A percentile compares a stretch with the other conserved stretches of the same genome.
These are phyloP conservation scores for Nyctanthes arbortristis DNA, from an alignment of 257 asterid species.

Conservation along the genomic window DNA sequence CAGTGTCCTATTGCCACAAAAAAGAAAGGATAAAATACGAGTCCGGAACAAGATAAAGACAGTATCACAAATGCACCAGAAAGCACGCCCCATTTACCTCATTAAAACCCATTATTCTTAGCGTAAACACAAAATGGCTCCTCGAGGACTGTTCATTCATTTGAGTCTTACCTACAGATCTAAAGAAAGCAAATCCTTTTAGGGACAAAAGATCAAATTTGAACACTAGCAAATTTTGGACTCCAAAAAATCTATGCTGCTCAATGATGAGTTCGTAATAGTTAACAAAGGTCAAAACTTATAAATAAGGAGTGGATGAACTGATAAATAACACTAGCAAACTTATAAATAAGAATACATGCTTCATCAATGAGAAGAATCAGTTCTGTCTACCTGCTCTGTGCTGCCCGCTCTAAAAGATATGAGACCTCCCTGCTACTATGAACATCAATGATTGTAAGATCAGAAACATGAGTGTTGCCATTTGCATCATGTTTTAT, in stretches of 20 bases:
- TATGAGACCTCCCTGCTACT: constrained; percentile 89
- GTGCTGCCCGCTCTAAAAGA: constrained; percentile 89
- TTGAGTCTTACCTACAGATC: constrained; percentile 93
- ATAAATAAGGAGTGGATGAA: background rate
- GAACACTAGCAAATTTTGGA: background rate
- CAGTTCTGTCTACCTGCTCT: constrained; percentile 63
- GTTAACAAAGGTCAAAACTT: background rate
- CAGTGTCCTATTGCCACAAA: constrained; percentile 62
- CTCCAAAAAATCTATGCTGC: background rate
- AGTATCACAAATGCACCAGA: background rate
- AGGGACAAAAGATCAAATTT: constrained; percentile 2
- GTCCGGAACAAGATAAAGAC: background rate
- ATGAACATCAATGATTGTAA: constrained; percentile 72
- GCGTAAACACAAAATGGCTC: constrained; percentile 92
- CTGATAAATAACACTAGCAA: too few species aligned
- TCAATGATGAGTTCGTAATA: background rate
- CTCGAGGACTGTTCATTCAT: constrained; percentile 96
- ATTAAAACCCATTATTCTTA: constrained; percentile 75
- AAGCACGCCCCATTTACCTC: constrained; percentile 50
- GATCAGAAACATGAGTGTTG: constrained; percentile 80
- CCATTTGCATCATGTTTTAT: constrained; percentile 88
- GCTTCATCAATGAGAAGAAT: background rate
- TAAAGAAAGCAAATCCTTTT: constrained; percentile 23
- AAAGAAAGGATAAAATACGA: background rate
- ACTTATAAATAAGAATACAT: background rate